Evolutionary conservation across 1,284 basidiomycete species (phyloP).

Genomic region (Leccinum laetum): DNA sequence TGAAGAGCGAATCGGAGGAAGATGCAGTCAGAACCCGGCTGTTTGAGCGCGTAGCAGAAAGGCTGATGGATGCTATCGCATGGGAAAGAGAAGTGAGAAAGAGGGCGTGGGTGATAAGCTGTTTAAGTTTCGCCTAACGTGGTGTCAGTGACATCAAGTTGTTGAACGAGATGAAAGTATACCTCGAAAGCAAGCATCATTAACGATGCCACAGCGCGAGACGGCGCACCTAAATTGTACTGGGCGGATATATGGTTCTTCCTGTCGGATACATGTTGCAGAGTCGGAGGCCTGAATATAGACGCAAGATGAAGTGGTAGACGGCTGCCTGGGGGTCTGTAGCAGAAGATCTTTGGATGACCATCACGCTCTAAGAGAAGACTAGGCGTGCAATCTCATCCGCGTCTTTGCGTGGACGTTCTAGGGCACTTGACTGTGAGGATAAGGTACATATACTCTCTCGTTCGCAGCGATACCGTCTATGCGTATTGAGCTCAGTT

Average conservation of each 20-base stretch:
- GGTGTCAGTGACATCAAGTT: conserved; percentile 3
- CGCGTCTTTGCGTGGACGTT: no score
- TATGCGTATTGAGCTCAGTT: no score
- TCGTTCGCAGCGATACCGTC: no score
- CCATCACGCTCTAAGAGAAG: no score
- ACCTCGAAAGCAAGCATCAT: conserved; percentile 80
- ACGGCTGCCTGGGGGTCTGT: conserved; percentile 68
- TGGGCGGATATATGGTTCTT: conserved; percentile 80
- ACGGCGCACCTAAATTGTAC: conserved; percentile 62
- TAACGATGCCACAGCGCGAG: conserved; percentile 61
- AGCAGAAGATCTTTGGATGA: no score
- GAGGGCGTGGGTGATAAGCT: conserved; percentile 75
- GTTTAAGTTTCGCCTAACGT: conserved; percentile 73
- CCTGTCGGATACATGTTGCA: conserved; percentile 77
- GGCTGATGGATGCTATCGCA: conserved; percentile 73
- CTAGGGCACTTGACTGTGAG: no score
- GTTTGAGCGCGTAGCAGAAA: conserved; percentile 49
- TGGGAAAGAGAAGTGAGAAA: conserved; percentile 74
- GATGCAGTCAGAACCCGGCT: conserved; percentile 55
- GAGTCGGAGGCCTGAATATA: conserved; percentile 63
- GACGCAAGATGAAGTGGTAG: conserved; percentile 69
- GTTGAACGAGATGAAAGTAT: neutral
- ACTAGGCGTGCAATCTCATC: no score
- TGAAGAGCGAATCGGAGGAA: conserved; percentile 76
- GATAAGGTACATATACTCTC: no score